Evolutionary conservation across 2,329 filamentous ascomycete species (phyloP).

Genomic region (Zelopaecilomyces penicillatus): DNA sequence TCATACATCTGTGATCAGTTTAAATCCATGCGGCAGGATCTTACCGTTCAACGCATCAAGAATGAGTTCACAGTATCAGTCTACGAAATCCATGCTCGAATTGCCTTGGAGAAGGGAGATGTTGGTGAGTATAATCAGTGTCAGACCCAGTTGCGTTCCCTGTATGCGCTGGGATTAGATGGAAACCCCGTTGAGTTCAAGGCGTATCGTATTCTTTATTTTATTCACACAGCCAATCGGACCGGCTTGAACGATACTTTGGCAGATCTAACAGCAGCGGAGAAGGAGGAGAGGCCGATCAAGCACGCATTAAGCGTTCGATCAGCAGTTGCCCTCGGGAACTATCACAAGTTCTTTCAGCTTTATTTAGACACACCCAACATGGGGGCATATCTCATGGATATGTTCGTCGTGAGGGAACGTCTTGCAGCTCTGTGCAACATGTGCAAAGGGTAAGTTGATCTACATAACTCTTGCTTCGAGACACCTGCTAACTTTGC

Average conservation of each 20-base stretch:
- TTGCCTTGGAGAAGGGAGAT: slow-evolving; percentile 96
- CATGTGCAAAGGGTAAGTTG: slow-evolving; percentile 87
- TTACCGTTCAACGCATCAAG: slow-evolving; percentile 95
- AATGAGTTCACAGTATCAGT: slow-evolving; percentile 94
- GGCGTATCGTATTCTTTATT: slow-evolving; percentile 99
- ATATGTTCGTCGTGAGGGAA: slow-evolving; percentile 96
- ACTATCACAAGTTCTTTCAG: slow-evolving; percentile 97
- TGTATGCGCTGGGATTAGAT: slow-evolving; percentile 80
- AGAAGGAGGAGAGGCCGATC: slow-evolving; percentile 77
- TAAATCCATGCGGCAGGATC: slow-evolving; percentile 94
- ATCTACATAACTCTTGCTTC: no score
- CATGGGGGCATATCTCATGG: slow-evolving; percentile 97
- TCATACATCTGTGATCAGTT: slow-evolving; percentile 98
- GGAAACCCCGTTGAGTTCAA: slow-evolving; percentile 94
- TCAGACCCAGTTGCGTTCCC: slow-evolving; percentile 89
- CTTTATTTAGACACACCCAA: slow-evolving; percentile 90
- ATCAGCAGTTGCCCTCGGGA: slow-evolving; percentile 83
- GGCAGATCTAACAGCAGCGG: slow-evolving; percentile 97
- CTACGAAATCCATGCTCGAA: slow-evolving; percentile 95
- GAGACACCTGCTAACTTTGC: slow-evolving; percentile 34
- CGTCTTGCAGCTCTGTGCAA: slow-evolving; percentile 81
- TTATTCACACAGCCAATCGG: slow-evolving; percentile 97
- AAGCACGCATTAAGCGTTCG: slow-evolving; percentile 88
- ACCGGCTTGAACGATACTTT: slow-evolving; percentile 96
- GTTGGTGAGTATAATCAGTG: slow-evolving; percentile 99